phyloP scores from a whole-genome alignment of 495 filamentous ascomycete species.

The Hypoxylon lienhwacheense region DNA sequence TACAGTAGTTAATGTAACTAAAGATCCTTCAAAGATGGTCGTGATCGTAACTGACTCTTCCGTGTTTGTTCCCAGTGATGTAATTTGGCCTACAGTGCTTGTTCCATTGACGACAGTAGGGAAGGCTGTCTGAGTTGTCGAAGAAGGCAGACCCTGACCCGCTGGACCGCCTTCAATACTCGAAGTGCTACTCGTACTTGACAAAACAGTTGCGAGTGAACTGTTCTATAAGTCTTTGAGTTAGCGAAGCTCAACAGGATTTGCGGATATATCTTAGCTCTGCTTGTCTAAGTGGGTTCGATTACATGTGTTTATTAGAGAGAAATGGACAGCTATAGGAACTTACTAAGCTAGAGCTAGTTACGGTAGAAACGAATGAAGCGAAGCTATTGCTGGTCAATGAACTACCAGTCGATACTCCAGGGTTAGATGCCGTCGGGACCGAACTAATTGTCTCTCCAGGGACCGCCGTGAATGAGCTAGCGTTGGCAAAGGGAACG shows the following conservation, averaged over 20 bases:
- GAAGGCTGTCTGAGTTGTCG: neutral
- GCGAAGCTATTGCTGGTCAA: neutral
- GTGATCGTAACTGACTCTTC: constrained; percentile 12
- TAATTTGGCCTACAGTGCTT: constrained; percentile 1
- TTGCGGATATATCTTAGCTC: neutral
- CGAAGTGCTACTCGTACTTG: neutral
- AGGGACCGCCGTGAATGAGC: constrained; percentile 7
- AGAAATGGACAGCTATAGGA: neutral
- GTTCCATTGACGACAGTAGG: constrained; percentile 6
- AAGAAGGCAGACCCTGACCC: neutral
- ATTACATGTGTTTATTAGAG: neutral
- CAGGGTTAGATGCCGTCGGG: neutral
- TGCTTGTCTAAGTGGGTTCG: too few species aligned
- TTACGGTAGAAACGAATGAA: neutral
- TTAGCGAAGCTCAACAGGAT: neutral
- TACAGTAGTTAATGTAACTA: constrained; percentile 15
- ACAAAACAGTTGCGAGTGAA: neutral
- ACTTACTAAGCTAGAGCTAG: constrained; percentile 19
- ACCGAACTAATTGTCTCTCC: constrained; percentile 10
- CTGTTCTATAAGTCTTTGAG: constrained; percentile 11
- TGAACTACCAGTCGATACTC: constrained; percentile 3
- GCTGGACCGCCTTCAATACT: neutral
- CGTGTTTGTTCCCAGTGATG: constrained; percentile 9
- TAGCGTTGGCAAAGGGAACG: neutral
- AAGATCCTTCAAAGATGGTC: constrained; percentile 12